Evolutionary conservation across 129 eudicot species (phyloP).

Genomic region (Smallanthus sonchifolius): DNA sequence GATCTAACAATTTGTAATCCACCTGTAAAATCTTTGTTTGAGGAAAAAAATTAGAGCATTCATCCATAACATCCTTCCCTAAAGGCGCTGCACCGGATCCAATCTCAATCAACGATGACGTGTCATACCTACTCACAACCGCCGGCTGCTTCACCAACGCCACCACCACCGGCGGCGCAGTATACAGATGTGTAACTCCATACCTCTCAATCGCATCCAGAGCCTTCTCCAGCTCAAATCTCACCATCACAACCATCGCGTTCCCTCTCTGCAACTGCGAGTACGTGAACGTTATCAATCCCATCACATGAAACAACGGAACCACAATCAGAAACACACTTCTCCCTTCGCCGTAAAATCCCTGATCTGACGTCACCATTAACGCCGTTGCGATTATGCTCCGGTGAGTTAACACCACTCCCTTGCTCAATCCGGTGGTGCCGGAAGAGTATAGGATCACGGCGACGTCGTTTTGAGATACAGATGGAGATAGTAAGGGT

Average conservation of each 20-base stretch:
- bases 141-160: constrained; percentile 29
- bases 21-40: constrained; percentile 31
- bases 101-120: constrained; percentile 22
- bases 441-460: constrained; percentile 45
- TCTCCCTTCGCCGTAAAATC: constrained; percentile 19
- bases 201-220: constrained; percentile 31
- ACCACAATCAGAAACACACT: constrained; percentile 36
- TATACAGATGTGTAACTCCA: constrained; percentile 33
- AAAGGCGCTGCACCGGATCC: constrained; percentile 43
- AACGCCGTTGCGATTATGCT: constrained; percentile 37
- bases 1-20: background rate
- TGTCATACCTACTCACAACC: constrained; percentile 19
- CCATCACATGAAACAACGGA: constrained; percentile 45
- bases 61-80: constrained; percentile 35
- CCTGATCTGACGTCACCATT: constrained; percentile 32
- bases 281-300: constrained; percentile 24
- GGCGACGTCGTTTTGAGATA: constrained; percentile 33
- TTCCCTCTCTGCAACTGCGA: constrained; percentile 35
- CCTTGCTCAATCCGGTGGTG: constrained; percentile 46
- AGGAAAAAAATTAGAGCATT: constrained; percentile 27
- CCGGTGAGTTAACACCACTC: constrained; percentile 41
- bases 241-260: constrained; percentile 35
- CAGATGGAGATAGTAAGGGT: background rate
- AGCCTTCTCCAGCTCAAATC: constrained; percentile 33
- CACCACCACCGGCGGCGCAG: constrained; percentile 40